Evolutionary conservation across 2,329 filamentous ascomycete genomes (phyloP), one percentile per base, ranked within the genome.

Genomic region (Monosporascus sp.): DNA sequence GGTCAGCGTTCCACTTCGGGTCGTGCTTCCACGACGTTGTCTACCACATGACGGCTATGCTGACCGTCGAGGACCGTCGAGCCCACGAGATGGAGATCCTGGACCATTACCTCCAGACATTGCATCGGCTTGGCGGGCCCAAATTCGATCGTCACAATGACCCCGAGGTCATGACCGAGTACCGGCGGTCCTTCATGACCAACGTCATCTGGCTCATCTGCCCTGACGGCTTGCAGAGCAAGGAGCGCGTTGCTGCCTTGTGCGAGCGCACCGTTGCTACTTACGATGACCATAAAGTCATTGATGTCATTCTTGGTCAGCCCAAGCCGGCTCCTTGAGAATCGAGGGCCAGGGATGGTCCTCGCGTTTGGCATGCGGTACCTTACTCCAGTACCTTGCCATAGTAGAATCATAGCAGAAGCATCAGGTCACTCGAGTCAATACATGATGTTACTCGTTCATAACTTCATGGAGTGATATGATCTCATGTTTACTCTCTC

Each of bases 21-120:
- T 74, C 71, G 4, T 70, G 66, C 51, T 72, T 75, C 54, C 73
- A 76, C 52, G 74, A 75, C 49, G 58, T 75, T 3, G 67, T 68
- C 7, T 76, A 76, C 58, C 66, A 68, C 54, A 64, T 76, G 59
- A 70, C 69, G 1, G 64, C 67, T 3, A 67, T 68, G 57, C 54
- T 76, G 47, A 69, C 59, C 6, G 51, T 74, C 7, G 70, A 72
- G 53, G 69, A 74, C 50, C 69, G 73, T 15, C 65, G 72, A n/a
- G 60, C 61, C 9, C 66, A 72, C 37, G 72, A 75, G 60, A 66
- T 69, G 64, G 67, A 66, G 47, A 58, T 74, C 14, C 57, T 70
- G 24, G 63, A 69, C 35, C 64, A 68, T 51, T 73, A 74, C 54
- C 59, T 72, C 20, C 58, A 60, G 6, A 60, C 63, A n/a, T 56